These are phyloP conservation scores for Trametes maxima DNA, from an alignment of 768 basidiomycete genomes.

Conservation along the genomic window DNA sequence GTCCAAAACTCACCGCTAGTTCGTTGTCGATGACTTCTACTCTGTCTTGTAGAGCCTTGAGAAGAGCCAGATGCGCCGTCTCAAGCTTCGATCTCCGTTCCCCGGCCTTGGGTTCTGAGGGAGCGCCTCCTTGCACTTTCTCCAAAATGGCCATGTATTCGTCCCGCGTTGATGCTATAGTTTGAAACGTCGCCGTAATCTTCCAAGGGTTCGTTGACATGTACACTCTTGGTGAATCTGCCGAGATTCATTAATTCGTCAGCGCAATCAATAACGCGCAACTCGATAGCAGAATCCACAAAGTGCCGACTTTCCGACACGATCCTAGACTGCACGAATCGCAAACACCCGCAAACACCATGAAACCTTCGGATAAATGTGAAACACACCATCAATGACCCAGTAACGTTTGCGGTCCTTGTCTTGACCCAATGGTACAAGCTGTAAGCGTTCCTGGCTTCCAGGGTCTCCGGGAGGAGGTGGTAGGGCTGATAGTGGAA, in stretches of 20 bases:
- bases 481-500: conserved; percentile 56
- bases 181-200: conserved; percentile 74
- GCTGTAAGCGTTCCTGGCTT: conserved; percentile 64
- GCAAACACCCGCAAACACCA: conserved; percentile 77
- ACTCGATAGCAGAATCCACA: conserved; percentile 38
- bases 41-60: conserved; percentile 63
- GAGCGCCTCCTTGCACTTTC: conserved; percentile 54
- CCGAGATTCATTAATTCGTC: conserved; percentile 33
- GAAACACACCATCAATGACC: conserved; percentile 83
- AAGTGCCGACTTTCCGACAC: conserved; percentile 40
- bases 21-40: conserved; percentile 70
- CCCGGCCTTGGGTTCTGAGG: conserved; percentile 47
- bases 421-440: conserved; percentile 80
- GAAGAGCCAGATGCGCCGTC: conserved; percentile 59
- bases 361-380: background rate
- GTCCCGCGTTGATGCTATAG: conserved; percentile 68
- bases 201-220: conserved; percentile 91
- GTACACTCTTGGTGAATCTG: conserved; percentile 86
- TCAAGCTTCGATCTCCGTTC: conserved; percentile 60
- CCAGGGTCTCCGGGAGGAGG: conserved; percentile 59
- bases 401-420: conserved; percentile 77
- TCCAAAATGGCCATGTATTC: conserved; percentile 72
- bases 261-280: conserved; percentile 5
- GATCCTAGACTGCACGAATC: conserved; percentile 36
- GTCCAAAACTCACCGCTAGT: conserved; percentile 57